Percentiles rank a stretch among this genome's conserved stretches.
These are phyloP conservation scores for Leccinum griseonigrum DNA, from an alignment of 1,284 basidiomycete genomes.

Conservation along the genomic window DNA sequence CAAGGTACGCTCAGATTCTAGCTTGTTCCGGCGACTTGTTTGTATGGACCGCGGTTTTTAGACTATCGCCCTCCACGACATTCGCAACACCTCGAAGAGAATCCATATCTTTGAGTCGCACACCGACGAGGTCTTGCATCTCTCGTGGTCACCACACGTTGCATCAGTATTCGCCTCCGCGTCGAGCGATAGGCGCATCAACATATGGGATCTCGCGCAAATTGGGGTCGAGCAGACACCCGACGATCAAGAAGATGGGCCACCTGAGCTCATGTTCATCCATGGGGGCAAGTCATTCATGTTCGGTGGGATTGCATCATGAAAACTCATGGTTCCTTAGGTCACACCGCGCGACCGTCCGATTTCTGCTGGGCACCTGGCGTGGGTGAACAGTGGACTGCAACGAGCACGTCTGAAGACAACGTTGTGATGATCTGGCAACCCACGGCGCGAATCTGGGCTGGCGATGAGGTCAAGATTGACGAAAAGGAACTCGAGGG, in stretches of 20 bases:
- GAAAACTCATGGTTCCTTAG: constrained; percentile 34
- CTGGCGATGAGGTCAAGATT: constrained; percentile 75
- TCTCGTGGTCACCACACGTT: constrained; percentile 95
- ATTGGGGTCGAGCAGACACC: constrained; percentile 97
- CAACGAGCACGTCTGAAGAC: constrained; percentile 79
- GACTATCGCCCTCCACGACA: constrained; percentile 91
- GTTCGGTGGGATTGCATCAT: neutral
- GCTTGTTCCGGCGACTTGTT: neutral
- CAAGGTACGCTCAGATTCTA: constrained; percentile 54
- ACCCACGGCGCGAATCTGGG: constrained; percentile 85
- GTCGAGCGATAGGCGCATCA: constrained; percentile 89
- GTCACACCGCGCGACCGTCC: constrained; percentile 77
- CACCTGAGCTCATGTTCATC: constrained; percentile 91
- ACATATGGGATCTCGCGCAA: constrained; percentile 92
- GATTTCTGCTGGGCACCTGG: constrained; percentile 87
- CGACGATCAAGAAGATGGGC: constrained; percentile 96
- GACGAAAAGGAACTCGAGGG: constrained; percentile 76
- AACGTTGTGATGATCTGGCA: constrained; percentile 90
- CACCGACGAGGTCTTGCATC: constrained; percentile 91
- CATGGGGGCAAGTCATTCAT: constrained; percentile 66
- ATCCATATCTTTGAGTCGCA: constrained; percentile 93
- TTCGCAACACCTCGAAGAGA: constrained; percentile 76
- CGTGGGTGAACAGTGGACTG: constrained; percentile 72
- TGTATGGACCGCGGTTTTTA: constrained; percentile 32
- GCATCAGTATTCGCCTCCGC: constrained; percentile 91